Base-by-base conservation (phyloP, 163 green algal species). In the Volvox carteri region DNA sequence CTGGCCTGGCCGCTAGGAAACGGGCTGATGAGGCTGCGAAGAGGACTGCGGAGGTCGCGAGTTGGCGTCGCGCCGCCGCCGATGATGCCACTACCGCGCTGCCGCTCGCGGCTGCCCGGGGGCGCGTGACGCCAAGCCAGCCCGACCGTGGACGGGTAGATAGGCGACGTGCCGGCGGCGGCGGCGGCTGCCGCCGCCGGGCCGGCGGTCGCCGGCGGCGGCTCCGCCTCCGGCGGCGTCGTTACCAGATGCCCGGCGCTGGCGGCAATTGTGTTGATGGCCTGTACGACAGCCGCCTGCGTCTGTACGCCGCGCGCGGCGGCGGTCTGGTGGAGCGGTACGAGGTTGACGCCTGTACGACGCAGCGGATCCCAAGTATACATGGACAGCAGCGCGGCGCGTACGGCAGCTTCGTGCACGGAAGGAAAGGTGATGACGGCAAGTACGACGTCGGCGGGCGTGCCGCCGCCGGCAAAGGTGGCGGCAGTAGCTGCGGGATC, bases 351-450 rank as follows among this genome's bases (percentile, higher is more conserved):
- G 30, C 81, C 81, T 0, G 39, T 33, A 25, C 81, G 81, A 33
- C 81, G 81, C 12, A 30, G 48, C 3, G 48, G 48, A 68, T 88
- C 81, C 81, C 81, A 88, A 14, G 81, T 88, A 67, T 81, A 80
- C 4, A 37, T 46, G 0, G 56, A 12, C 1, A 88, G 46, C 67
- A 88, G 35, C 4, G 81, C 81, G 28, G 67, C 67, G 50, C 81
- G 81, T 46, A 80, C 48, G 33, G 67, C 67, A 0, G 81, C 81
- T 48, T 88, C 81, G 46, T 88, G 81, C 19, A 88, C 67, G 81
- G 81, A 81, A 16, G 81, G 35, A 35, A 88, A 88, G 35, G 46
- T 46, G 21, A 88, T 62, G 67, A 88, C 30, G 33, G 67, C 67
- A 18, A 86, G 79, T 7, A 88, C 48, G 7, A 88, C 81, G 50